phyloP scores from a whole-genome alignment of 148 eudicot species.

The Silene uniflora region DNA sequence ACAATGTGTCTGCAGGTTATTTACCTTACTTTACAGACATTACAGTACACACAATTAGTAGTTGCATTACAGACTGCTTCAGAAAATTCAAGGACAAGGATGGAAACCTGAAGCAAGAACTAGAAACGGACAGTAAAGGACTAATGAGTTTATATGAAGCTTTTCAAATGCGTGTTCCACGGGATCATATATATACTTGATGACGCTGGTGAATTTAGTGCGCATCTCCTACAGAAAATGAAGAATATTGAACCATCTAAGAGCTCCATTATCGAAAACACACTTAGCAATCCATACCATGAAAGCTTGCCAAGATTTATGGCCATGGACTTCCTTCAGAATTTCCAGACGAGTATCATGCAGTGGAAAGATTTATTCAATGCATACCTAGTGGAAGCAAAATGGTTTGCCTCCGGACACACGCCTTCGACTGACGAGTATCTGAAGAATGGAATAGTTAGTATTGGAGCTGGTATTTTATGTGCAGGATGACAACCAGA shows the following conservation, averaged over 20 bases:
- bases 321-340: conserved; percentile 8
- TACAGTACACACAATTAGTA: too few species aligned
- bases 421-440: conserved; percentile 47
- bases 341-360: not conserved
- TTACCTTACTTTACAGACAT: too few species aligned
- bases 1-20: too few species aligned
- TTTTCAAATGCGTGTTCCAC: conserved; percentile 43
- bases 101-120: conserved; percentile 34
- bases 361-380: conserved; percentile 40
- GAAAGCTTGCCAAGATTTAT: conserved; percentile 26
- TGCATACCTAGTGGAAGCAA: conserved; percentile 61
- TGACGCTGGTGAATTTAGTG: conserved; percentile 38
- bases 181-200: conserved; percentile 53
- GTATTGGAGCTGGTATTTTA: conserved; percentile 44
- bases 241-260: conserved; percentile 16
- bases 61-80: conserved; percentile 36
- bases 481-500: conserved; percentile 36
- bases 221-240: conserved; percentile 19
- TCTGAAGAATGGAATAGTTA: conserved; percentile 46
- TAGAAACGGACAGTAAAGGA: conserved; percentile 37
- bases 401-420: conserved; percentile 46
- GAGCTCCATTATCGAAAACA: conserved; percentile 20
- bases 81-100: conserved; percentile 36
- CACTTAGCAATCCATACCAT: conserved; percentile 38
- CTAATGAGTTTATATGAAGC: conserved; percentile 64